phyloP scores from a whole-genome alignment of 352 stramenopile species.

The Phytophthora crassamura region DNA sequence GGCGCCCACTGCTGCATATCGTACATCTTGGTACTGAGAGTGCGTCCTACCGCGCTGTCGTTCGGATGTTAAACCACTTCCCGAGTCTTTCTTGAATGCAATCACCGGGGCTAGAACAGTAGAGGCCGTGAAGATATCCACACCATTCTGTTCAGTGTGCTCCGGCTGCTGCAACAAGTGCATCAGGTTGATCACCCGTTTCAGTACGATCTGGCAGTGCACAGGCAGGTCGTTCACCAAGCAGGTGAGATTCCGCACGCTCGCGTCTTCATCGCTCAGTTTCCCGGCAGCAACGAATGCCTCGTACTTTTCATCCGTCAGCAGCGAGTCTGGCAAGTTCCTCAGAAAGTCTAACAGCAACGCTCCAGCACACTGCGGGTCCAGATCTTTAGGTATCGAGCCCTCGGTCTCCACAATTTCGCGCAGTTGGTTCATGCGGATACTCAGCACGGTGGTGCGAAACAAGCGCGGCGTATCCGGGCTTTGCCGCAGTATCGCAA shows the following conservation, averaged over 20 bases:
- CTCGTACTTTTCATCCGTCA: slow-evolving; percentile 84
- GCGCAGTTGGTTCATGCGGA: slow-evolving; percentile 72
- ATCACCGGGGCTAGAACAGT: slow-evolving; percentile 77
- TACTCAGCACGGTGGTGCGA: slow-evolving; percentile 77
- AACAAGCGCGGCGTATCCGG: slow-evolving; percentile 77
- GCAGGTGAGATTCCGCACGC: slow-evolving; percentile 80
- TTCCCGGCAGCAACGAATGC: slow-evolving; percentile 78
- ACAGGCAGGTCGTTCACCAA: slow-evolving; percentile 79
- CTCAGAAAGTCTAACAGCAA: slow-evolving; percentile 84
- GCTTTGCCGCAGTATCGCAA: slow-evolving; percentile 69
- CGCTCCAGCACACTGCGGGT: slow-evolving; percentile 69
- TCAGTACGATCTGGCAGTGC: slow-evolving; percentile 75
- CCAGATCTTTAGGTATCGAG: slow-evolving; percentile 60
- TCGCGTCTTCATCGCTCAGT: slow-evolving; percentile 75
- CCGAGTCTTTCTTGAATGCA: slow-evolving; percentile 76
- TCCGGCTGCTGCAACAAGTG: slow-evolving; percentile 69
- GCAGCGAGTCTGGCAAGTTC: slow-evolving; percentile 74
- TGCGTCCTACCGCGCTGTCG: slow-evolving; percentile 53
- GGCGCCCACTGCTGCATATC: slow-evolving; percentile 74
- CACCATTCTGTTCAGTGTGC: slow-evolving; percentile 65
- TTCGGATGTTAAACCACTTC: slow-evolving; percentile 39
- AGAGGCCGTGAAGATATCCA: slow-evolving; percentile 68
- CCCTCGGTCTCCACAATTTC: slow-evolving; percentile 80
- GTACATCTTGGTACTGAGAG: slow-evolving; percentile 75
- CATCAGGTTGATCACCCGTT: slow-evolving; percentile 74